Conservation (phyloP, 2,329 filamentous ascomycete genomes). For the Exophiala xenobiotica region DNA sequence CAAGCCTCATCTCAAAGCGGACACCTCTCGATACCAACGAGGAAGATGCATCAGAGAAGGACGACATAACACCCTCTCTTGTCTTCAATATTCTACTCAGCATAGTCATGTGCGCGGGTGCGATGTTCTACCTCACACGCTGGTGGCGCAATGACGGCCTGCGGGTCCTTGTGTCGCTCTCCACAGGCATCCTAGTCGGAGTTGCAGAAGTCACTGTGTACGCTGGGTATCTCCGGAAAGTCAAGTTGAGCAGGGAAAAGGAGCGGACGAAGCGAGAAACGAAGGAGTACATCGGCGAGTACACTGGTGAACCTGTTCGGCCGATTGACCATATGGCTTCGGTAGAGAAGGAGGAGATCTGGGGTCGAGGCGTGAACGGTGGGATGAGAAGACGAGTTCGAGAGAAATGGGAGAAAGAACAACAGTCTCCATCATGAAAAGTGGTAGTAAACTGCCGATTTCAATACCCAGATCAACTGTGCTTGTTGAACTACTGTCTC, state of each 20-base stretch:
- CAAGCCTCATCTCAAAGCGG: constrained; percentile 64
- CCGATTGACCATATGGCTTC: constrained; percentile 2
- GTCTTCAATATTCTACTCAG: constrained; percentile 90
- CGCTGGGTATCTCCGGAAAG: constrained; percentile 47
- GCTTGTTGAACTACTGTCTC: too few relatives aligned
- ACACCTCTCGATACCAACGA: constrained; percentile 45
- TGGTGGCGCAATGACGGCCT: constrained; percentile 31
- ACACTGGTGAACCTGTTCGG: constrained; percentile 16
- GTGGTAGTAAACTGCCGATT: not conserved
- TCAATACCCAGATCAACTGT: too few relatives aligned
- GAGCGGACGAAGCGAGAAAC: constrained; percentile 41
- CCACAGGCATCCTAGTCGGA: constrained; percentile 44
- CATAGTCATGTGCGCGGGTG: constrained; percentile 65
- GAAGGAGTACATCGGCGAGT: constrained; percentile 37
- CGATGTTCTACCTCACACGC: constrained; percentile 43
- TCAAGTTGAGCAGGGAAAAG: constrained; percentile 39
- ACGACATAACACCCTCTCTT: constrained; percentile 51
- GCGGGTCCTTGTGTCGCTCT: constrained; percentile 42
- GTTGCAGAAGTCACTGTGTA: constrained; percentile 50
- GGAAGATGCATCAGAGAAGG: constrained; percentile 26
- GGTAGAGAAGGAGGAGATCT: constrained; percentile 39
- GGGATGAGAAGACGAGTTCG: constrained; percentile 42
- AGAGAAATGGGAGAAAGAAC: constrained; percentile 39
- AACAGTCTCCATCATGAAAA: constrained; percentile 9
- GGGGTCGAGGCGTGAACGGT: constrained; percentile 43